These are phyloP conservation scores for Sindora glabra DNA, from an alignment of 306 rosid species.

Conservation along the genomic window DNA sequence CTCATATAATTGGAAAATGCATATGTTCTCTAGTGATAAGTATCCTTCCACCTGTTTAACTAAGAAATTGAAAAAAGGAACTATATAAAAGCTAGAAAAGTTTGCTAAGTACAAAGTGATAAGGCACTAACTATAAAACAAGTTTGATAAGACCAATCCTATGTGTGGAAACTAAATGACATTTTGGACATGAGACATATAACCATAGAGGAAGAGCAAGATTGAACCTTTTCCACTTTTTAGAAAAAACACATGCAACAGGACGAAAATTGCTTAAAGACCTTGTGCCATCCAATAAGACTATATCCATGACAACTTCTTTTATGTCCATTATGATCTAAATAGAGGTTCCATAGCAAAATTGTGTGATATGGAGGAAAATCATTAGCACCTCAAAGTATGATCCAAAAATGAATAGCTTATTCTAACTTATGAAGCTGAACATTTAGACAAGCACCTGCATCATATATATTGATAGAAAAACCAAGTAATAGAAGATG, in stretches of 20 bases:
- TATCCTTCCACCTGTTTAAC: slow-evolving; percentile 45
- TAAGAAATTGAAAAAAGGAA: background rate
- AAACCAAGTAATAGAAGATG: no score
- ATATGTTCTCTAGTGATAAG: slow-evolving; percentile 52
- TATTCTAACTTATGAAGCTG: no score
- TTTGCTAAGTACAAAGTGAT: background rate
- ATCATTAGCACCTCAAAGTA: no score
- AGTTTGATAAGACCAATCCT: slow-evolving; percentile 18
- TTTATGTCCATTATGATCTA: slow-evolving; percentile 20
- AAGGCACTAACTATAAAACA: background rate
- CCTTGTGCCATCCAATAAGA: slow-evolving; percentile 55
- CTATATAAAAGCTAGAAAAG: background rate
- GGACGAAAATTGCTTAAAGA: slow-evolving; percentile 38
- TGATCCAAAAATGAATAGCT: no score
- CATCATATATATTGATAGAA: no score
- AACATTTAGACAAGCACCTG: no score
- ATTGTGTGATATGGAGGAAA: no score
- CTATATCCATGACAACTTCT: slow-evolving; percentile 6
- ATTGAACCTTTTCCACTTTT: slow-evolving; percentile 51
- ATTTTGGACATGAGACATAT: slow-evolving; percentile 43
- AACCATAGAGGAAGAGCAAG: slow-evolving; percentile 53
- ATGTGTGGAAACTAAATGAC: slow-evolving; percentile 23
- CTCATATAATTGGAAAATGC: no score
- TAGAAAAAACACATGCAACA: slow-evolving; percentile 47
- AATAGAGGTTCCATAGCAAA: no score